Conservation (phyloP, 1,139 yeast genomes). For the Geotrichum aggregatum region DNA sequence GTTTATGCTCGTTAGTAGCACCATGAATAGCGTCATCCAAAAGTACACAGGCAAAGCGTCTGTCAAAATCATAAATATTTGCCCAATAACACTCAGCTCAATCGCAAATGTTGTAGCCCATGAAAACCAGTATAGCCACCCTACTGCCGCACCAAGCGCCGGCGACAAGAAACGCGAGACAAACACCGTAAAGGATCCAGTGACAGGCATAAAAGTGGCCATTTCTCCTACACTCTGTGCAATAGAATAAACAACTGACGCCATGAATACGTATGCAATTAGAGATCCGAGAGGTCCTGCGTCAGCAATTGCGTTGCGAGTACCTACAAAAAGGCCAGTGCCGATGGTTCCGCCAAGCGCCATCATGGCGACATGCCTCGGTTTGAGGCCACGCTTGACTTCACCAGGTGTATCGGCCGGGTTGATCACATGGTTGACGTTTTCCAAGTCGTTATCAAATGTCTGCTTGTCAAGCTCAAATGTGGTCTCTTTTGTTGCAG, state of each 20-base stretch:
- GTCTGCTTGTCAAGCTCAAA: too few species aligned
- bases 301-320: slow-evolving; percentile 53
- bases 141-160: slow-evolving; percentile 60
- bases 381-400: slow-evolving; percentile 40
- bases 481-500: too few species aligned
- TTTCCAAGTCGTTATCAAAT: too few species aligned
- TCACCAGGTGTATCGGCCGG: not conserved
- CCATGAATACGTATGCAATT: slow-evolving; percentile 51
- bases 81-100: slow-evolving; percentile 56
- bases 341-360: slow-evolving; percentile 52
- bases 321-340: slow-evolving; percentile 56
- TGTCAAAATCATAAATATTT: slow-evolving; percentile 56
- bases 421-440: not conserved
- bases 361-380: slow-evolving; percentile 49
- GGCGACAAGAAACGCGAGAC: slow-evolving; percentile 58
- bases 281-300: slow-evolving; percentile 74
- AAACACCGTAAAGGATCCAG: slow-evolving; percentile 60
- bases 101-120: slow-evolving; percentile 60
- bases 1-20: slow-evolving; percentile 33
- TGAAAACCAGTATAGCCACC: slow-evolving; percentile 61
- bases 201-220: slow-evolving; percentile 55
- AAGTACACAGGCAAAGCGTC: slow-evolving; percentile 50
- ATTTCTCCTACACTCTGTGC: slow-evolving; percentile 63
- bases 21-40: slow-evolving; percentile 30
- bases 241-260: slow-evolving; percentile 50